Base-by-base conservation (phyloP, 495 filamentous ascomycete species). In the Penicillium chermesinum region DNA sequence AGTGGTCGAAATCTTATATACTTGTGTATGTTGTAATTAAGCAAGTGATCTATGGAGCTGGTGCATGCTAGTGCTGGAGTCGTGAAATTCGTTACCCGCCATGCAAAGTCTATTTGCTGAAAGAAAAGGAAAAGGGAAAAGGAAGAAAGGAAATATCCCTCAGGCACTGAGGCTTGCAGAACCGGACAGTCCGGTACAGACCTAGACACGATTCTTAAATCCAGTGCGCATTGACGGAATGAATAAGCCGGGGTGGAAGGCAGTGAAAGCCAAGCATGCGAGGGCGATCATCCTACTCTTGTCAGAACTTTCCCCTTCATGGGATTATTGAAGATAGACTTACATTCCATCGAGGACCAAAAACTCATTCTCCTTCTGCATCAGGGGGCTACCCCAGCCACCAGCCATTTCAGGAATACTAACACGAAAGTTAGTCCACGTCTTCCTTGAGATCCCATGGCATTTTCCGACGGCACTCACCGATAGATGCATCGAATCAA, bases 401-500 rank as follows among this genome's bases (percentile, higher is more conserved):
- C 80, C 82, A 4, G 77, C 75, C 79, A 86, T 83, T 61, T 84
- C 80, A 0, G 78, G 77, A 36, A 86, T 79, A 48, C 77, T 77
- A 42, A 21, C 8, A 33, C 22, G 16, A 14, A 16, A 6, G 17
- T 50, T 39, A 53, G 45, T 36, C 6, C 4, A 37, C 9, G 12
- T 2, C 35, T 20, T 15, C 13, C 14, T 7, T 4, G 15, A 16
- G 15, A 12, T 19, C 17, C 18, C 15, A n/a, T 8, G 15, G 41
- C 21, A 2, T 14, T 33, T n/a, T 4, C 9, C 17, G 2, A 20
- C 13, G 32, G 7, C 1, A 27, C 59, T 18, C 57, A 80, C 75
- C 84, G 80, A 55, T 86, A 86, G 42, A 86, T 77, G 57, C 84
- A 88, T 47, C 83, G 69, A 27, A 81, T 75, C 56, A 87, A 56